A percentile compares a stretch with the other conserved stretches of the same genome.
Evolutionary conservation across 257 asterid genomes (phyloP).

Genomic region (Leonotis leonurus): DNA sequence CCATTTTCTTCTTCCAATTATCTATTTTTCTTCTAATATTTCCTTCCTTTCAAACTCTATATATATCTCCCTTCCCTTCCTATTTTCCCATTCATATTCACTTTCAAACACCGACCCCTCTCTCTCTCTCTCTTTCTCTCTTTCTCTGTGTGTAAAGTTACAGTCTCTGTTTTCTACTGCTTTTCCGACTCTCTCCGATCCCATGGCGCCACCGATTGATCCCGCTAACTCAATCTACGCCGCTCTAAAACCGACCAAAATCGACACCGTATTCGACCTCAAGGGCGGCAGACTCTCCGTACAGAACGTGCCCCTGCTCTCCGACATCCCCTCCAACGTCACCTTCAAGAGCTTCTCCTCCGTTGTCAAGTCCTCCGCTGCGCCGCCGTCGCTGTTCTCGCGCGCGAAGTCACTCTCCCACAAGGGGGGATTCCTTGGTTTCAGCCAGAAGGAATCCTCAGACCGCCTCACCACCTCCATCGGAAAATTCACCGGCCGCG

Average conservation of each 20-base stretch:
- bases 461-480: constrained; percentile 48
- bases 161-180: constrained; percentile 2
- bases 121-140: background rate
- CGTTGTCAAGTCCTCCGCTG: constrained; percentile 32
- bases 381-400: constrained; percentile 36
- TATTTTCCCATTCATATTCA: background rate
- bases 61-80: constrained; percentile 2
- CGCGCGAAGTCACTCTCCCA: constrained; percentile 38
- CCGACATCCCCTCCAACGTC: constrained; percentile 50
- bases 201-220: constrained; percentile 52
- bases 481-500: constrained; percentile 48
- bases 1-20: background rate
- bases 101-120: background rate
- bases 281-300: constrained; percentile 34
- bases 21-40: background rate
- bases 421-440: constrained; percentile 62
- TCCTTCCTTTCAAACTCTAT: background rate
- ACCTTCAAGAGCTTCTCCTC: constrained; percentile 43
- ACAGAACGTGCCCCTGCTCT: constrained; percentile 33
- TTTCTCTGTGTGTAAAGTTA: background rate
- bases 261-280: constrained; percentile 29
- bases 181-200: background rate
- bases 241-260: constrained; percentile 16
- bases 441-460: constrained; percentile 31
- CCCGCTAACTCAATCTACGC: constrained; percentile 19